Evolutionary conservation across 208 protist genomes (phyloP).

Genomic region (Crithidia expoeki): DNA sequence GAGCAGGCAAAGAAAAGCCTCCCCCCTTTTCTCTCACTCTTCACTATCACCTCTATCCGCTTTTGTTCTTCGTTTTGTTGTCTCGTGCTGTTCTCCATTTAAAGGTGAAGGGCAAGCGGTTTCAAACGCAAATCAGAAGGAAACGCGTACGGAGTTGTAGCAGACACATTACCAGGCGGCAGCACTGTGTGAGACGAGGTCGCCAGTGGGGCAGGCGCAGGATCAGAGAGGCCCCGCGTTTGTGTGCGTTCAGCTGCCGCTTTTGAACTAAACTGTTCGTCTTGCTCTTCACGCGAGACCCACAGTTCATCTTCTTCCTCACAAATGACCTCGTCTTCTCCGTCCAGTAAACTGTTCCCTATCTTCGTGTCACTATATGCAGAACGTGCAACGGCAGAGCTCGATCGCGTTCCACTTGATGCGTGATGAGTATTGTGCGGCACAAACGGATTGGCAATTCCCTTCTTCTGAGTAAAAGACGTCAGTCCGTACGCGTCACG

Average conservation of each 20-base stretch:
- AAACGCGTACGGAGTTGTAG: conserved; percentile 1
- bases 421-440: background rate
- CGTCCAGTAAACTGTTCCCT: background rate
- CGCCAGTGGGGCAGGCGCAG: background rate
- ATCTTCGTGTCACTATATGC: background rate
- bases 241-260: background rate
- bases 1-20: too few relatives aligned
- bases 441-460: background rate
- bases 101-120: conserved; percentile 6
- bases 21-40: too few relatives aligned
- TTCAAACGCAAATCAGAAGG: conserved; percentile 8
- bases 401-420: background rate
- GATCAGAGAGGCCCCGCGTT: background rate
- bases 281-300: conserved; percentile 8
- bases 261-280: background rate
- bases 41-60: too few relatives aligned
- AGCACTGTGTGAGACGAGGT: conserved; percentile 1
- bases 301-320: conserved; percentile 24
- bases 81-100: too few relatives aligned
- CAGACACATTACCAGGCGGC: background rate
- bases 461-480: background rate
- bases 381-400: background rate
- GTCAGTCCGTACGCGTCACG: conserved; percentile 28
- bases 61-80: too few relatives aligned
- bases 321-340: background rate